A percentile compares a stretch with the other conserved stretches of the same genome.
These are phyloP conservation scores for Ceratocystis albifundus DNA, from an alignment of 2,329 filamentous ascomycete species.

Conservation along the genomic window DNA sequence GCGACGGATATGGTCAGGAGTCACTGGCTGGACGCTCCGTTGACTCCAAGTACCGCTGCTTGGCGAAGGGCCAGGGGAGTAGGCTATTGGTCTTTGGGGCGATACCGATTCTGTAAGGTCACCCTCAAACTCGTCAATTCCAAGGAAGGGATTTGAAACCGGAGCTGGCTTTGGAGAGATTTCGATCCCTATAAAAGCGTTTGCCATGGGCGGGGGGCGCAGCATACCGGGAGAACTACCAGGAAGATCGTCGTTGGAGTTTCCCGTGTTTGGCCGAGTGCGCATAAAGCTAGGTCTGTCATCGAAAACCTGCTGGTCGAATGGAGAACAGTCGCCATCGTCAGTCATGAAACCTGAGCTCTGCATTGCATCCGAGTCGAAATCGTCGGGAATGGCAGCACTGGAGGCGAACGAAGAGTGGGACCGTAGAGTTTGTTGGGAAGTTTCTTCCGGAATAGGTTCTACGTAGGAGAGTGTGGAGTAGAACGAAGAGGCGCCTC, in stretches of 20 bases:
- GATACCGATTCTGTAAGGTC: background rate
- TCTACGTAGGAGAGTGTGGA: constrained; percentile 57
- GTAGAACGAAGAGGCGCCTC: constrained; percentile 53
- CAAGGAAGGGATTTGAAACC: constrained; percentile 6
- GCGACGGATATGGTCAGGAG: constrained; percentile 37
- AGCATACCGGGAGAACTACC: constrained; percentile 4
- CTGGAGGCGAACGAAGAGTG: constrained; percentile 60
- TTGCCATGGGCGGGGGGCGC: background rate
- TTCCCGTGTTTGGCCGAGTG: constrained; percentile 13
- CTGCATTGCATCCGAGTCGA: constrained; percentile 33
- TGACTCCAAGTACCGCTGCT: constrained; percentile 6
- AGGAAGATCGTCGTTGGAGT: constrained; percentile 27
- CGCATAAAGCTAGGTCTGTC: constrained; percentile 18
- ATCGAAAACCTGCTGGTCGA: constrained; percentile 8
- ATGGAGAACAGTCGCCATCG: constrained; percentile 16
- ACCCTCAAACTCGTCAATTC: constrained; percentile 4
- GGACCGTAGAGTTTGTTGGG: constrained; percentile 39
- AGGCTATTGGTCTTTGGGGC: background rate
- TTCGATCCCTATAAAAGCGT: constrained; percentile 17
- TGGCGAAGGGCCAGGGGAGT: constrained; percentile 3
- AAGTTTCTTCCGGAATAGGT: constrained; percentile 61
- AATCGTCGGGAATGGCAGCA: constrained; percentile 57
- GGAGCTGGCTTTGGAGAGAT: background rate
- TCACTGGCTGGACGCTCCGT: constrained; percentile 24
- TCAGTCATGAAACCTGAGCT: constrained; percentile 18